Percentiles rank a stretch among this genome's conserved stretches.
phyloP scores from a whole-genome alignment of 1,284 basidiomycete species.

The Apiotrichum mycotoxinovorans region DNA sequence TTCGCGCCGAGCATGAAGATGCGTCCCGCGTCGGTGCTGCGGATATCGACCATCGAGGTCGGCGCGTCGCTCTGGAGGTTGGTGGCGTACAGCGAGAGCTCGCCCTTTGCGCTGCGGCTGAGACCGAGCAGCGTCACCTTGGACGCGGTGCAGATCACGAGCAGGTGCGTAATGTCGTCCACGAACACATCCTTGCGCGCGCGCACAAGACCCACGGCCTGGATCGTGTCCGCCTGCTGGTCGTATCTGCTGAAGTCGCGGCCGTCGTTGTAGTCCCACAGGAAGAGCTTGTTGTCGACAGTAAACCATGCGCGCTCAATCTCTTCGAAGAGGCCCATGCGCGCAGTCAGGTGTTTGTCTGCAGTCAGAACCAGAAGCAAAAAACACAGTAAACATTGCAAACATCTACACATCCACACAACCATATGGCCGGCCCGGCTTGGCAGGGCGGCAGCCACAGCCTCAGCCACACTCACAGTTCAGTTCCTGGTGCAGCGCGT shows the following conservation, averaged over 20 bases:
- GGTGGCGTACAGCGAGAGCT: constrained; percentile 86
- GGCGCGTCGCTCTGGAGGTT: constrained; percentile 70
- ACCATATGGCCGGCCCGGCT: too few species aligned
- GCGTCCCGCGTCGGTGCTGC: constrained; percentile 73
- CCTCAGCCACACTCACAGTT: constrained; percentile 32
- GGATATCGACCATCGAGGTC: constrained; percentile 75
- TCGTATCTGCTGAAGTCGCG: constrained; percentile 64
- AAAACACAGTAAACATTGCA: constrained; percentile 10
- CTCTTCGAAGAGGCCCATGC: constrained; percentile 87
- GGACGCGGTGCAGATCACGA: constrained; percentile 84
- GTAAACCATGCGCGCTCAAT: constrained; percentile 95
- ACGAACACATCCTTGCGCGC: constrained; percentile 74
- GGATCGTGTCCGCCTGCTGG: constrained; percentile 87
- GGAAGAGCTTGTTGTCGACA: constrained; percentile 87
- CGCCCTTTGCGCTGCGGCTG: constrained; percentile 55
- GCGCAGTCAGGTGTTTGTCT: constrained; percentile 41
- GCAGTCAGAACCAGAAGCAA: neutral
- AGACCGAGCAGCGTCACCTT: constrained; percentile 83
- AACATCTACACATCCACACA: neutral
- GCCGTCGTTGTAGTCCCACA: constrained; percentile 93
- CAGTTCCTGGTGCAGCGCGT: constrained; percentile 44
- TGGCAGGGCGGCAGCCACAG: too few species aligned
- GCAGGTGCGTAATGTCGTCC: constrained; percentile 82
- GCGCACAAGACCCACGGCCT: constrained; percentile 75
- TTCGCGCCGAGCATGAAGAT: constrained; percentile 89